Evolutionary conservation across 1,284 basidiomycete genomes (phyloP), one percentile per base, ranked within the genome.

Genomic region (Tilletiopsis washingtonensis): DNA sequence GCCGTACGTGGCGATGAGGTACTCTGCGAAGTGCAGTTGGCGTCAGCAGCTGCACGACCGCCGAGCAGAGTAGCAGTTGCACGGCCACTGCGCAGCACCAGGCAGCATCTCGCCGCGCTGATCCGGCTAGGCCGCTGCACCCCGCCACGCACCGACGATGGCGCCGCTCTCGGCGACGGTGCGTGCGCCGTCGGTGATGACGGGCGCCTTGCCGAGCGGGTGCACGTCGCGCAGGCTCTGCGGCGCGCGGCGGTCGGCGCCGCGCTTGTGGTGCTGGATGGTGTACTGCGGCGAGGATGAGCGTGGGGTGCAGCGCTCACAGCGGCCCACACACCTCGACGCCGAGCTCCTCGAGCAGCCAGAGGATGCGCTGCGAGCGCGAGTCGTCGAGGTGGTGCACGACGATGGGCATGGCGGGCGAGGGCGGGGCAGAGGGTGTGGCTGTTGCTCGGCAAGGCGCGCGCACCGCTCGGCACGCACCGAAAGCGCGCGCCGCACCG

Each of bases 351-450:
- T 73, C 70, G 40, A 73, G 62, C 27, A 71, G 43, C 69, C 69
- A 71, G 17, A 73, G 68, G 32, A 73, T 54, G 19, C 70, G 62
- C 56, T 73, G 70, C 12, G 65, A 68, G 40, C 69, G 62, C 21
- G 67, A 69, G 53, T 73, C 49, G 46, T 71, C 64, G 37, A 73
- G 55, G 40, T 73, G 69, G 45, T 73, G 70, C 32, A n/a, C n/a
- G n/a, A n/a, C n/a, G n/a, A n/a, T n/a, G n/a, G n/a, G n/a, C n/a
- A n/a, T n/a, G n/a, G n/a, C n/a, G n/a, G n/a, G n/a, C n/a, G n/a
- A n/a, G n/a, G n/a, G n/a, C n/a, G n/a, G n/a, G n/a, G n/a, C n/a
- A n/a, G n/a, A n/a, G n/a, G n/a, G n/a, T n/a, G n/a, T n/a, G n/a
- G n/a, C n/a, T n/a, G n/a, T n/a, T n/a, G n/a, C n/a, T n/a, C n/a